A percentile compares a stretch with the other conserved stretches of the same genome.
These are phyloP conservation scores for Clavariopsis aquatica DNA, from an alignment of 495 filamentous ascomycete genomes.

Conservation along the genomic window DNA sequence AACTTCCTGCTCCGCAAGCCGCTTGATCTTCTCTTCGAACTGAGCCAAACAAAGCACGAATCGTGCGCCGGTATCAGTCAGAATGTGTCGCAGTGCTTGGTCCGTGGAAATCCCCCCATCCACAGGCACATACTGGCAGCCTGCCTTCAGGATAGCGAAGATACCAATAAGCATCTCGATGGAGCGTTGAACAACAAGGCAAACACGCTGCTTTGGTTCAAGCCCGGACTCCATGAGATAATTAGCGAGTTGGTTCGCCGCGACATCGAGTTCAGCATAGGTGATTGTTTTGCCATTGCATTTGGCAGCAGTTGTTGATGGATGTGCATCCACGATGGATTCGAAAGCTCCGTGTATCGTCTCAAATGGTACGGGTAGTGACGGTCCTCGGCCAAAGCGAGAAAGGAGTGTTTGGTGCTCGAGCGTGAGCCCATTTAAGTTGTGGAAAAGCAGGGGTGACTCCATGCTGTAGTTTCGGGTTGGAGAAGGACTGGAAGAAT, in stretches of 20 bases:
- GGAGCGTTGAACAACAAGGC: slow-evolving; percentile 27
- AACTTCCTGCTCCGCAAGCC: neutral
- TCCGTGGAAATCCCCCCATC: slow-evolving; percentile 24
- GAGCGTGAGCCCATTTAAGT: neutral
- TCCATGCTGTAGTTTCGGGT: slow-evolving; percentile 6
- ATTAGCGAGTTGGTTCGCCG: slow-evolving; percentile 22
- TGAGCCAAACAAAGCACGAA: slow-evolving; percentile 21
- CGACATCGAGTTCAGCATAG: slow-evolving; percentile 20
- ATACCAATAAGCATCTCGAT: slow-evolving; percentile 31
- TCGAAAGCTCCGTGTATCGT: slow-evolving; percentile 23
- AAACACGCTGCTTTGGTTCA: slow-evolving; percentile 21
- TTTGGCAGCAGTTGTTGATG: slow-evolving; percentile 14
- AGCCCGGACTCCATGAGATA: slow-evolving; percentile 23
- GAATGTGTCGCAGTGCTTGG: slow-evolving; percentile 13
- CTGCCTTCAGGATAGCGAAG: slow-evolving; percentile 25
- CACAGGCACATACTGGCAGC: slow-evolving; percentile 28
- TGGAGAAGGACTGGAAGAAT: neutral
- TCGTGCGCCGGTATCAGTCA: slow-evolving; percentile 8
- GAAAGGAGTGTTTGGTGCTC: slow-evolving; percentile 18
- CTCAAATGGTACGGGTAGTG: neutral
- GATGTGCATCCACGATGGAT: slow-evolving; percentile 21
- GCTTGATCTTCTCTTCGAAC: slow-evolving; percentile 11
- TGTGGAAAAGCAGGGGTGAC: slow-evolving; percentile 13
- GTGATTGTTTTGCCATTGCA: neutral
- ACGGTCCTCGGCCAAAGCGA: slow-evolving; percentile 21